phyloP scores from a whole-genome alignment of 805 yeast species.

The Candida palmyrensis region DNA sequence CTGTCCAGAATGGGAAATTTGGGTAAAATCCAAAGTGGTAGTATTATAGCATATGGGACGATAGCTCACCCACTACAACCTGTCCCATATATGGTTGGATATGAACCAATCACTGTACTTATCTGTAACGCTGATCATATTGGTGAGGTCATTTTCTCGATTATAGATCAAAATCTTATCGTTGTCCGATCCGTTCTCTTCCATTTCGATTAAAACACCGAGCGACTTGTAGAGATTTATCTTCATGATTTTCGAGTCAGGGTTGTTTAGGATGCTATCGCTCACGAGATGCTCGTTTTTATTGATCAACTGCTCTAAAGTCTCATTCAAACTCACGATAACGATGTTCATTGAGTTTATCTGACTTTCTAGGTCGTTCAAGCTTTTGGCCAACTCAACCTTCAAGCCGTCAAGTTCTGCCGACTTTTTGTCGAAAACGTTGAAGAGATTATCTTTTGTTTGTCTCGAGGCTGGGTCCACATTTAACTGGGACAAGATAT shows the following conservation, averaged over 20 bases:
- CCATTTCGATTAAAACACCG: slow-evolving; percentile 47
- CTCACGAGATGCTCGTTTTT: slow-evolving; percentile 23
- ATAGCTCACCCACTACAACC: slow-evolving; percentile 27
- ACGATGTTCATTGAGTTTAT: slow-evolving; percentile 29
- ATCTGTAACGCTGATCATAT: slow-evolving; percentile 46
- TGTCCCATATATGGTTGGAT: slow-evolving; percentile 77
- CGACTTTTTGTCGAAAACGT: slow-evolving; percentile 21
- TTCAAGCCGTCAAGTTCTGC: slow-evolving; percentile 40
- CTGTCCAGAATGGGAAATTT: too few relatives aligned
- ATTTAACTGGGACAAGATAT: slow-evolving; percentile 4
- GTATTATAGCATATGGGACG: neutral
- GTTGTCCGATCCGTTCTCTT: slow-evolving; percentile 16
- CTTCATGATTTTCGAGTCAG: slow-evolving; percentile 45
- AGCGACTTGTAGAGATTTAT: slow-evolving; percentile 55
- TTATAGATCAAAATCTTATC: slow-evolving; percentile 46
- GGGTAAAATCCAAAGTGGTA: too few relatives aligned
- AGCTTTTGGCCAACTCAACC: slow-evolving; percentile 46
- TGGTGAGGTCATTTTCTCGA: slow-evolving; percentile 40
- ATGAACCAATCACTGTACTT: slow-evolving; percentile 64
- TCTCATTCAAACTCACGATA: slow-evolving; percentile 31
- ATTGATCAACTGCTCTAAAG: slow-evolving; percentile 31
- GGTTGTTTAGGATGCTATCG: slow-evolving; percentile 27
- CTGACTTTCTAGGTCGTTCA: slow-evolving; percentile 44
- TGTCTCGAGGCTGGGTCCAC: slow-evolving; percentile 14
- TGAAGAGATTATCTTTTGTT: slow-evolving; percentile 19